Evolutionary conservation across 2,329 filamentous ascomycete species (phyloP).

Genomic region (Sclerotinia subarctica): DNA sequence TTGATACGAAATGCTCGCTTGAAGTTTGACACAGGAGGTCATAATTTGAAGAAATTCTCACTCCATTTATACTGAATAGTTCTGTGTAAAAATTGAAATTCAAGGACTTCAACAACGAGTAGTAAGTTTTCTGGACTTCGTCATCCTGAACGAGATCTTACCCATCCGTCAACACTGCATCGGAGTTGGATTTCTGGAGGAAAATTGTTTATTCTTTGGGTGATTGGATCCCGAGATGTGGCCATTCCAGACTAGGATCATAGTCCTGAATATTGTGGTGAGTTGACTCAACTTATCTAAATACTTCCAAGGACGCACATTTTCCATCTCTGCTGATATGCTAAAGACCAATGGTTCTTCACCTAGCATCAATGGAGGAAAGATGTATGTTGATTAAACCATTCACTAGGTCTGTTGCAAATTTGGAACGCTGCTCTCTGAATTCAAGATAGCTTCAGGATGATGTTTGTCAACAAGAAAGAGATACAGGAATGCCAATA

Average conservation of each 20-base stretch:
- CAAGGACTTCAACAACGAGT: neutral
- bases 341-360: neutral
- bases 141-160: too few relatives aligned
- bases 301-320: neutral
- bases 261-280: neutral
- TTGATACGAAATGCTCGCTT: neutral
- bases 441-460: slow-evolving; percentile 41
- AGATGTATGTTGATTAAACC: neutral
- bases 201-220: too few relatives aligned
- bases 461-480: slow-evolving; percentile 42
- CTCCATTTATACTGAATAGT: too few relatives aligned
- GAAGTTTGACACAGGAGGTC: neutral
- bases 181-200: too few relatives aligned
- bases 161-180: too few relatives aligned
- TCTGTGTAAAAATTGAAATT: neutral
- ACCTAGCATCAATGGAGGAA: neutral
- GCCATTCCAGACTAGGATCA: too few relatives aligned
- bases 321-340: too few relatives aligned
- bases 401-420: neutral
- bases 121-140: too few relatives aligned
- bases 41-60: too few relatives aligned
- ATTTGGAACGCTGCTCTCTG: slow-evolving; percentile 36
- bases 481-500: slow-evolving; percentile 43
- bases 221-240: neutral
- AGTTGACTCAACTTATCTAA: neutral